Percentiles rank a stretch among this genome's conserved stretches.
Evolutionary conservation across 345 rosid genomes (phyloP).

Genomic region (Eucalyptus pauciflora): DNA sequence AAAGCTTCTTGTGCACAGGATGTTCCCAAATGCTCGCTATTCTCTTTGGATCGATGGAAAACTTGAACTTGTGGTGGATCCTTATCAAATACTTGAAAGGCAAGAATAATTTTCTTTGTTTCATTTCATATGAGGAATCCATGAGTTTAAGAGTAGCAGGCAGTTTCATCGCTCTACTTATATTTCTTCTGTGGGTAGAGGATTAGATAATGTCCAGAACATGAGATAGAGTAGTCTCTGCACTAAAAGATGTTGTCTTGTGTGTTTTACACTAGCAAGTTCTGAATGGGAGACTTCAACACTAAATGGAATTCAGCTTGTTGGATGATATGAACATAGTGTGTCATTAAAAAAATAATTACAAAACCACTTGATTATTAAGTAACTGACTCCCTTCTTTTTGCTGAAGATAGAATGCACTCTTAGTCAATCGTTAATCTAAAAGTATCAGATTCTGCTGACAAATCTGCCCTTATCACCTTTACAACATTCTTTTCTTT

Average conservation of each 20-base stretch:
- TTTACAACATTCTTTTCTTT: not conserved
- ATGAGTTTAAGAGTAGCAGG: not conserved
- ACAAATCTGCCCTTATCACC: not conserved
- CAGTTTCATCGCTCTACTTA: not conserved
- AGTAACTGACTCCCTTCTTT: not conserved
- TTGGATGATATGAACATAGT: not conserved
- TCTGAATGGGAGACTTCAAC: not conserved
- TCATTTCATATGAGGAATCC: not conserved
- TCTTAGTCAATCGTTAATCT: not conserved
- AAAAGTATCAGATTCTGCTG: not conserved
- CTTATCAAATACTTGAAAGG: slow-evolving; percentile 98
- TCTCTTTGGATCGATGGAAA: slow-evolving; percentile 98
- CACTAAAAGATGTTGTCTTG: not conserved
- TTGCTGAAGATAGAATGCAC: not conserved
- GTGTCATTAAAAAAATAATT: not conserved
- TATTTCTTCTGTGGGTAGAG: not conserved
- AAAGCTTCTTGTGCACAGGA: slow-evolving; percentile 70
- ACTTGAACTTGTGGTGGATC: slow-evolving; percentile 90
- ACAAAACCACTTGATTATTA: not conserved
- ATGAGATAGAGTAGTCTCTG: not conserved
- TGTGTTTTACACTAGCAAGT: not conserved
- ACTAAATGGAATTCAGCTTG: not conserved
- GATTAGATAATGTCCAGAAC: not conserved
- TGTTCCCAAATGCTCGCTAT: slow-evolving; percentile 89
- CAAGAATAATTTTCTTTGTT: slow-evolving; percentile 1